Evolutionary conservation across 257 asterid species (phyloP).

Genomic region (Solanum phureja): DNA sequence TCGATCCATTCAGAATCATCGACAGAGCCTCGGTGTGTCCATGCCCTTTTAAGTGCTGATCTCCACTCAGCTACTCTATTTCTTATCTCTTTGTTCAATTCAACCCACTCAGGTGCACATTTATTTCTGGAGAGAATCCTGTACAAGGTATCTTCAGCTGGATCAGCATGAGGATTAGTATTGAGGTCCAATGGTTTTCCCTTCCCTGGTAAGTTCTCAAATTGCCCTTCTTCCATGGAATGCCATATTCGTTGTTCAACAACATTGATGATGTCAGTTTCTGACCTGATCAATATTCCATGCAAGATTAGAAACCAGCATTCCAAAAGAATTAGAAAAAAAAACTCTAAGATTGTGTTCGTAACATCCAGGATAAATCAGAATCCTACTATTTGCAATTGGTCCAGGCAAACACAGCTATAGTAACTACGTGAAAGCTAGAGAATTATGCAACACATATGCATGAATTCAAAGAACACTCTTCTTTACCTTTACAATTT

Average conservation of each 20-base stretch:
- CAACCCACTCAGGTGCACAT: constrained; percentile 93
- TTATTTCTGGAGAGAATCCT: constrained; percentile 70
- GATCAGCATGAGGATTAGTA: constrained; percentile 76
- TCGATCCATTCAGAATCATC: constrained; percentile 51
- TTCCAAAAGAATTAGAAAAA: not conserved
- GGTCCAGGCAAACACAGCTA: not conserved
- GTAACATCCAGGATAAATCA: not conserved
- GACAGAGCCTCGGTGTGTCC: constrained; percentile 16
- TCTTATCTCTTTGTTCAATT: constrained; percentile 78
- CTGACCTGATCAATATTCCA: constrained; percentile 49
- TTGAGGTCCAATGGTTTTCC: constrained; percentile 79
- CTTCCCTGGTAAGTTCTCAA: constrained; percentile 76
- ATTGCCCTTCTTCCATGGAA: constrained; percentile 93
- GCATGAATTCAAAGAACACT: not conserved
- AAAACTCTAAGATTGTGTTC: not conserved
- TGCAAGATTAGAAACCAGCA: not conserved
- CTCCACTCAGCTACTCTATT: constrained; percentile 49
- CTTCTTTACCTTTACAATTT: not conserved
- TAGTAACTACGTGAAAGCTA: not conserved
- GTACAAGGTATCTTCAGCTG: constrained; percentile 81
- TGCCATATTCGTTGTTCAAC: constrained; percentile 79
- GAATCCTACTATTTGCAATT: not conserved
- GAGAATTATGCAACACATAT: not conserved
- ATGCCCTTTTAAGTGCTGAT: constrained; percentile 47
- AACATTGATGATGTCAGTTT: constrained; percentile 73